A percentile compares a stretch with the other conserved stretches of the same genome.
Evolutionary conservation across 1,139 yeast genomes (phyloP).

Genomic region (Blastobotrys buckinghamii): DNA sequence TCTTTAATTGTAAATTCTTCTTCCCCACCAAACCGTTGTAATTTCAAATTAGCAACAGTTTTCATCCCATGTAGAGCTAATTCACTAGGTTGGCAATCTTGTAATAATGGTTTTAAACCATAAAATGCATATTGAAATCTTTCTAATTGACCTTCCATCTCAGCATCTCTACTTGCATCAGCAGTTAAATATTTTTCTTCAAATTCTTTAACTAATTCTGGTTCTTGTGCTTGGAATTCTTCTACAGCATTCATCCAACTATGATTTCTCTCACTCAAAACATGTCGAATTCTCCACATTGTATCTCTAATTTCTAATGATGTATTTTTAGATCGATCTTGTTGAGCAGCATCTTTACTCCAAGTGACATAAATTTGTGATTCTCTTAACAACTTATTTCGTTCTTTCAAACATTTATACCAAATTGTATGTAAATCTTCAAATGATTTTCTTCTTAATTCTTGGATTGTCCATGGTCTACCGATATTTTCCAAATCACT

Average conservation of each 20-base stretch:
- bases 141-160: conserved; percentile 60
- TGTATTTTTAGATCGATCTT: conserved; percentile 35
- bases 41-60: conserved; percentile 61
- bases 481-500: conserved; percentile 57
- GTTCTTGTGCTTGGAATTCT: conserved; percentile 40
- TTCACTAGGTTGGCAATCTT: conserved; percentile 48
- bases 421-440: conserved; percentile 89
- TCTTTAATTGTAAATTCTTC: conserved; percentile 31
- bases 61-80: conserved; percentile 63
- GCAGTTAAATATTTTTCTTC: conserved; percentile 52
- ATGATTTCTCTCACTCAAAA: conserved; percentile 76
- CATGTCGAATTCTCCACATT: conserved; percentile 79
- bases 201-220: conserved; percentile 51
- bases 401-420: conserved; percentile 79
- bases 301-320: conserved; percentile 46
- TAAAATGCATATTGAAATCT: conserved; percentile 77
- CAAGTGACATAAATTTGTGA: conserved; percentile 40
- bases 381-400: conserved; percentile 77
- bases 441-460: conserved; percentile 83
- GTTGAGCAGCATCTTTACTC: conserved; percentile 30
- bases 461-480: conserved; percentile 83
- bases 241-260: conserved; percentile 59
- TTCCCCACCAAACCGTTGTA: conserved; percentile 40
- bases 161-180: conserved; percentile 50
- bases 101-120: conserved; percentile 59